A percentile compares a stretch with the other conserved stretches of the same genome.
Evolutionary conservation across 495 filamentous ascomycete species (phyloP).

Genomic region (Acidiella bohemica): DNA sequence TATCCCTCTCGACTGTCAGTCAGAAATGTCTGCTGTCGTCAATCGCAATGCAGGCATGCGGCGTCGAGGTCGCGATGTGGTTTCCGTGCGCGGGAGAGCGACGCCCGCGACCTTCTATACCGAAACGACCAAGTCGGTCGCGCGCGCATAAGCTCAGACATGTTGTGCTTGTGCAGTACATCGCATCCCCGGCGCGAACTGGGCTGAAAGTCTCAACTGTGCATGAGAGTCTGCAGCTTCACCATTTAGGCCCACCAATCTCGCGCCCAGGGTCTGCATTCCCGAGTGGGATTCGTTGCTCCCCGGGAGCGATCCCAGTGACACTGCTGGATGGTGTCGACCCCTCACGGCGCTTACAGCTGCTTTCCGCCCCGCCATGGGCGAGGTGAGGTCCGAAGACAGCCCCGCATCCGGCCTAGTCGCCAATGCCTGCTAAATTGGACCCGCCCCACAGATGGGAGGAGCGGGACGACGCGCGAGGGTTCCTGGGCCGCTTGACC

Average conservation of each 20-base stretch:
- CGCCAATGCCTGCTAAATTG: conserved; percentile 1
- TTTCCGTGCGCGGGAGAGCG: conserved; percentile 5
- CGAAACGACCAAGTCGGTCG: not conserved
- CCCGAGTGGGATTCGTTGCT: conserved; percentile 10
- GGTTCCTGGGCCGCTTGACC: too few species aligned
- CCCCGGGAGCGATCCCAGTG: conserved; percentile 3
- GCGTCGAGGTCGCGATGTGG: conserved; percentile 9
- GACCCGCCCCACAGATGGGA: not conserved
- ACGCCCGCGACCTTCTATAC: conserved; percentile 9
- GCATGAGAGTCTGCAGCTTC: conserved; percentile 5
- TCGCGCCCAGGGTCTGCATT: conserved; percentile 1
- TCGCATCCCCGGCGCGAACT: conserved; percentile 7
- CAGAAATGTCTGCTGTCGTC: not conserved
- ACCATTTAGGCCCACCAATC: conserved; percentile 11
- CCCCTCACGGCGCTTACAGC: too few species aligned
- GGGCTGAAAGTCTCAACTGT: not conserved
- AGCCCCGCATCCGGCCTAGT: too few species aligned
- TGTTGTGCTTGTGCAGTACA: conserved; percentile 12
- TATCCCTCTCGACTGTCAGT: too few species aligned
- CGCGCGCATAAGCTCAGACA: conserved; percentile 11
- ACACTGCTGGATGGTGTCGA: too few species aligned
- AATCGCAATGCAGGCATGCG: conserved; percentile 11
- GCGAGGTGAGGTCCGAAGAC: too few species aligned
- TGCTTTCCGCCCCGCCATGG: too few species aligned
- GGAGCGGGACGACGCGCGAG: not conserved